Conservation (phyloP, 331 rosid species). For the Cydonia oblonga region DNA sequence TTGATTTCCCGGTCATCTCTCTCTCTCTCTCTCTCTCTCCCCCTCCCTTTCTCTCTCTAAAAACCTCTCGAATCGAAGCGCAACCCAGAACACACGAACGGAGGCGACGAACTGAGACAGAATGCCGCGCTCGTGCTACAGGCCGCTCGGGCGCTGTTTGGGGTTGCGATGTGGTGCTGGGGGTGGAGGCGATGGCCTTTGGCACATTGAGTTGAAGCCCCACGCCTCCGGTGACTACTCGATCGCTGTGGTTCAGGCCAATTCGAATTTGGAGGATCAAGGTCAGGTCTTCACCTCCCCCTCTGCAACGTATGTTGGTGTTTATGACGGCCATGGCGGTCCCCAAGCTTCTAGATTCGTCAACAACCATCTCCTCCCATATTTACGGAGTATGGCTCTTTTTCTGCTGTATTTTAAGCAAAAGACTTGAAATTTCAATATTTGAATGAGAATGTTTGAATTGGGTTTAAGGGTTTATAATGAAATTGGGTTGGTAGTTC, state of each 20-base stretch:
- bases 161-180: conserved; percentile 22
- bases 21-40: neutral
- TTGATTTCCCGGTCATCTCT: neutral
- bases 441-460: neutral
- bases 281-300: conserved; percentile 85
- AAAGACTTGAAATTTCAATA: neutral
- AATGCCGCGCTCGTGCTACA: conserved; percentile 42
- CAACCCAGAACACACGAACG: neutral
- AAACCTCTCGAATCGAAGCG: neutral
- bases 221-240: conserved; percentile 91
- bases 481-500: neutral
- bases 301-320: conserved; percentile 71
- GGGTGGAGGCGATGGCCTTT: conserved; percentile 49
- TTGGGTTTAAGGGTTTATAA: neutral
- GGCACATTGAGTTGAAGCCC: conserved; percentile 78
- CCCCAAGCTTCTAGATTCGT: conserved; percentile 90
- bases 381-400: conserved; percentile 39
- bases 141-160: conserved; percentile 50
- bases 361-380: conserved; percentile 61
- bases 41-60: neutral
- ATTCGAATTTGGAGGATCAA: conserved; percentile 81
- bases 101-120: neutral
- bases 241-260: conserved; percentile 92
- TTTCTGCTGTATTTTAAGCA: neutral
- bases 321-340: conserved; percentile 93